phyloP scores from a whole-genome alignment of 768 basidiomycete species.

The Kwoniella heveanensis region DNA sequence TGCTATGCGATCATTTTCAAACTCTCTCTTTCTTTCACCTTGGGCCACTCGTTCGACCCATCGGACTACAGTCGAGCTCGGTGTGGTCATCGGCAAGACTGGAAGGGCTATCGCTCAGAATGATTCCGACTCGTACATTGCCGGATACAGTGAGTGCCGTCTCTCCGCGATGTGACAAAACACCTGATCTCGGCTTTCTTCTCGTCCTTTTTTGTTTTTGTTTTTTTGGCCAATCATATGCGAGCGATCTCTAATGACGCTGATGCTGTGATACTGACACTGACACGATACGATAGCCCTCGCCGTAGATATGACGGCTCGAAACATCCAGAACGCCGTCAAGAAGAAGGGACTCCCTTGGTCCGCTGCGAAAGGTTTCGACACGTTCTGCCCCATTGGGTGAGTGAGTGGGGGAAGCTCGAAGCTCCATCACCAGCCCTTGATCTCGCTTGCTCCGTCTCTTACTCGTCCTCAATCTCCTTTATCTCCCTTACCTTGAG shows the following conservation, averaged over 20 bases:
- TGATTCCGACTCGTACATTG: slow-evolving; percentile 74
- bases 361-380: slow-evolving; percentile 95
- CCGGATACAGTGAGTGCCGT: slow-evolving; percentile 75
- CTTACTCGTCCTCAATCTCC: neutral
- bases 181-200: neutral
- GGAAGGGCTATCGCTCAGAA: slow-evolving; percentile 78
- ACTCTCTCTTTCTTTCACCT: too few species aligned
- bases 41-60: neutral
- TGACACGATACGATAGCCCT: slow-evolving; percentile 69
- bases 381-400: slow-evolving; percentile 93
- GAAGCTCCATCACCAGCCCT: neutral
- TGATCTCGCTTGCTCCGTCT: too few species aligned
- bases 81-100: slow-evolving; percentile 86
- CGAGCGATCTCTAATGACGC: too few species aligned
- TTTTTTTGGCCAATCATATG: too few species aligned
- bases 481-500: too few species aligned
- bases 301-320: slow-evolving; percentile 93
- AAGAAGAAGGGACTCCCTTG: slow-evolving; percentile 95
- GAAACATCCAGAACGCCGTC: slow-evolving; percentile 90
- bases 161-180: too few species aligned
- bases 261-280: too few species aligned
- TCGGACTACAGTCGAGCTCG: slow-evolving; percentile 76
- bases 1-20: too few species aligned
- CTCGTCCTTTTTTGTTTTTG: neutral
- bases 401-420: slow-evolving; percentile 56